Conservation (phyloP, 192 early-diverging fungal species). For the Thoreauomyces humboldtii region DNA sequence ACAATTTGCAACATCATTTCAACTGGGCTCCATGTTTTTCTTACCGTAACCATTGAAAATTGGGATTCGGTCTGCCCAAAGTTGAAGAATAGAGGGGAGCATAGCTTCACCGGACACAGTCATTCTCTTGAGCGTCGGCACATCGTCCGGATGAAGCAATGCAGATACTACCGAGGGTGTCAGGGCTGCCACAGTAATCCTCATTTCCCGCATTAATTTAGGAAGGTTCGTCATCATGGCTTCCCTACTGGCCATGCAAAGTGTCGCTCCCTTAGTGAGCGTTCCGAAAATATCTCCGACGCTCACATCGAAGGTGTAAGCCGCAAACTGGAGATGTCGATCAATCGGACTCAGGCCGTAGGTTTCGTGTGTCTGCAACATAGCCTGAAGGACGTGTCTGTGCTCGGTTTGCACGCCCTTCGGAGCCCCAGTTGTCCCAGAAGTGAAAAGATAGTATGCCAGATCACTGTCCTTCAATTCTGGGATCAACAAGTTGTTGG, state of each 20-base stretch:
- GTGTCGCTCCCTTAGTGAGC: constrained; percentile 2
- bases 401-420: constrained; percentile 35
- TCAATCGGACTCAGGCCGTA: neutral
- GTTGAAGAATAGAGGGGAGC: no score
- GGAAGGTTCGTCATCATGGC: constrained; percentile 9
- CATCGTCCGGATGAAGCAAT: neutral
- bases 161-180: neutral
- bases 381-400: neutral
- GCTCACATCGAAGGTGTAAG: neutral
- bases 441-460: constrained; percentile 39
- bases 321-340: constrained; percentile 4
- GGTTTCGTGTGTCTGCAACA: neutral
- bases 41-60: no score
- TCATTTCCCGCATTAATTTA: neutral
- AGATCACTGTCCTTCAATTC: neutral
- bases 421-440: constrained; percentile 38
- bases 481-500: neutral
- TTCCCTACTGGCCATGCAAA: constrained; percentile 11
- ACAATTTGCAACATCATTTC: no score
- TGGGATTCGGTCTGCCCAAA: no score
- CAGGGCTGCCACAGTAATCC: neutral
- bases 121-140: neutral
- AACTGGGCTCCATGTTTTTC: no score
- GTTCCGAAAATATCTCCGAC: constrained; percentile 12
- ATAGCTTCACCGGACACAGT: neutral